These are phyloP conservation scores for Chrysosporium queenslandicum DNA, from an alignment of 2,329 filamentous ascomycete species.

Conservation along the genomic window DNA sequence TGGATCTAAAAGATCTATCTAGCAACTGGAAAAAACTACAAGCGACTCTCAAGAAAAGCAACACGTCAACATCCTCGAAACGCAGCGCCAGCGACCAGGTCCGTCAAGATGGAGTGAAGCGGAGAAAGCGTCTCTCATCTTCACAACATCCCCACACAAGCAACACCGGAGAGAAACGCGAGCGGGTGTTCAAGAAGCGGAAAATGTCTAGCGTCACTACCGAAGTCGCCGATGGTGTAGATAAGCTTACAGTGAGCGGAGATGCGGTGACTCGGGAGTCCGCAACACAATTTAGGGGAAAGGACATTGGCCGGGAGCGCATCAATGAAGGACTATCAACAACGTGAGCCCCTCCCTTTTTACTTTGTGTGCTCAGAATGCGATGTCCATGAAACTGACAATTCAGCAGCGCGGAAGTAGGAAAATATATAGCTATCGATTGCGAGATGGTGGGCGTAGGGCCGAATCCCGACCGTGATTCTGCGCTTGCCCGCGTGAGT, in stretches of 20 bases:
- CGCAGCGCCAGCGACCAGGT: slow-evolving; percentile 8
- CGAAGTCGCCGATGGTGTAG: slow-evolving; percentile 1
- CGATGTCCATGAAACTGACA: slow-evolving; percentile 1
- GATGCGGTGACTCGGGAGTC: background rate
- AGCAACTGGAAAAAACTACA: slow-evolving; percentile 45
- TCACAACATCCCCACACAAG: slow-evolving; percentile 2
- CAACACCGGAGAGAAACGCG: slow-evolving; percentile 2
- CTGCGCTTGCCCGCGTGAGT: slow-evolving; percentile 74
- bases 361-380: background rate
- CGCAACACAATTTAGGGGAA: background rate
- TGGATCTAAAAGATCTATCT: slow-evolving; percentile 39
- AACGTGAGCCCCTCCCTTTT: slow-evolving; percentile 25
- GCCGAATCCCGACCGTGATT: slow-evolving; percentile 52
- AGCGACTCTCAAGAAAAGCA: slow-evolving; percentile 33
- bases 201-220: slow-evolving; percentile 7
- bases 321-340: slow-evolving; percentile 54
- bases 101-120: slow-evolving; percentile 15
- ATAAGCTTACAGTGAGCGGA: slow-evolving; percentile 8
- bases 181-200: slow-evolving; percentile 8
- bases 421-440: slow-evolving; percentile 87
- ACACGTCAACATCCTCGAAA: slow-evolving; percentile 15
- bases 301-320: slow-evolving; percentile 30
- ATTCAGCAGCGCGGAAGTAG: slow-evolving; percentile 52
- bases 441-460: slow-evolving; percentile 96
- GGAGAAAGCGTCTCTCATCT: slow-evolving; percentile 11